Evolutionary conservation across 2,329 filamentous ascomycete species (phyloP).

Genomic region (Aspergillus nomiae): DNA sequence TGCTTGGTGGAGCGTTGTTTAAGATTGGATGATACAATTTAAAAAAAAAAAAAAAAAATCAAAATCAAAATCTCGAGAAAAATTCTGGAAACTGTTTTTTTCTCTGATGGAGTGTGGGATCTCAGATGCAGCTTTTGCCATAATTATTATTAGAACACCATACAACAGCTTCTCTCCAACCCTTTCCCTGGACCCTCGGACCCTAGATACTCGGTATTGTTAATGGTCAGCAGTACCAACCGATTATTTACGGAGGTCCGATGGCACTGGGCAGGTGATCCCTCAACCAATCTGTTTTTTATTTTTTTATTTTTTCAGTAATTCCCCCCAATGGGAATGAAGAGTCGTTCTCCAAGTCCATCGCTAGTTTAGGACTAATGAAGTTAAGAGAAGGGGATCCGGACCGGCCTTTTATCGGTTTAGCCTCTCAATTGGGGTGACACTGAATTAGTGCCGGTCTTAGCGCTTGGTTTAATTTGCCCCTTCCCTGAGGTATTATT

Average conservation of each 20-base stretch:
- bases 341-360: not conserved
- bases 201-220: not conserved
- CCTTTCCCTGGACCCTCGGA: not conserved
- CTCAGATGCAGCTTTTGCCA: not conserved
- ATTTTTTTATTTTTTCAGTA: not conserved
- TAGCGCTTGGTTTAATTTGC: constrained; percentile 10
- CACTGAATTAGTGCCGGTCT: constrained; percentile 2
- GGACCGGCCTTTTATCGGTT: constrained; percentile 12
- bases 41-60: too few species aligned
- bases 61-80: not conserved
- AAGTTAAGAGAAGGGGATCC: not conserved
- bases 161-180: not conserved
- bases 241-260: not conserved
- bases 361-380: not conserved
- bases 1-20: not conserved
- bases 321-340: not conserved
- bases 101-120: not conserved
- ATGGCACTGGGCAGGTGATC: not conserved
- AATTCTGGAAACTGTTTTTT: not conserved
- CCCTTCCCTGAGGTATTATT: constrained; percentile 4
- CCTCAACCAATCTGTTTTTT: not conserved
- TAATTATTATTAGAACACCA: not conserved
- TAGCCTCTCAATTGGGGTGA: constrained; percentile 8
- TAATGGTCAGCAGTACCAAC: not conserved
- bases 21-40: not conserved